Evolutionary conservation across 2,329 filamentous ascomycete genomes (phyloP).

Genomic region (Arthrobotrys sphaeroides): DNA sequence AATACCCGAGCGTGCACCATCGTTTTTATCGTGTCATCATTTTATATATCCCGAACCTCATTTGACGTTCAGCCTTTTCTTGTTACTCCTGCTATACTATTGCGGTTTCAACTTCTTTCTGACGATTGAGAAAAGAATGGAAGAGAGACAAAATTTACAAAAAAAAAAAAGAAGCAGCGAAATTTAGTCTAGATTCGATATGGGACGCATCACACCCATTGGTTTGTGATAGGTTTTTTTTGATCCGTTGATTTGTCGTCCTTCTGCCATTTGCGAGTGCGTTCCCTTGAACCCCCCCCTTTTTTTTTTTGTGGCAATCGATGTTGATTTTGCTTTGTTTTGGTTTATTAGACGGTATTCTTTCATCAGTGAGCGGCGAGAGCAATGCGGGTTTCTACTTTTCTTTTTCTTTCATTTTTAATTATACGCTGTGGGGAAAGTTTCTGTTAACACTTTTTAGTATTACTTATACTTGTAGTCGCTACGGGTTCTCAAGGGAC

Average conservation of each 20-base stretch:
- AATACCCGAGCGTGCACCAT: conserved; percentile 53
- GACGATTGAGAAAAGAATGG: conserved; percentile 15
- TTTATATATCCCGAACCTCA: conserved; percentile 28
- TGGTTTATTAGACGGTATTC: conserved; percentile 52
- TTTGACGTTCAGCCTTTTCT: conserved; percentile 20
- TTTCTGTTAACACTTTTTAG: not conserved
- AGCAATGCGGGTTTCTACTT: conserved; percentile 35
- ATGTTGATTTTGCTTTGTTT: conserved; percentile 7
- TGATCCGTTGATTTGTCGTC: not conserved
- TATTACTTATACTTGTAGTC: conserved; percentile 23
- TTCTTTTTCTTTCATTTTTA: conserved; percentile 12
- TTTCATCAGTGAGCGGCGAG: conserved; percentile 54
- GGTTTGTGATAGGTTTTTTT: conserved; percentile 17
- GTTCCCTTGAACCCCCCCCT: too few species aligned
- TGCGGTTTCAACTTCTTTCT: conserved; percentile 6
- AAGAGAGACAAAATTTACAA: conserved; percentile 31
- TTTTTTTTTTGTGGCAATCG: conserved; percentile 23
- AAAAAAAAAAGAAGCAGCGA: conserved; percentile 39
- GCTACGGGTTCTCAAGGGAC: not conserved
- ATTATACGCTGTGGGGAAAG: not conserved
- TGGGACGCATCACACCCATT: conserved; percentile 25
- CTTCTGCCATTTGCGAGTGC: conserved; percentile 10
- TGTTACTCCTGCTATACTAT: conserved; percentile 34
- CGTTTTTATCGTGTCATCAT: conserved; percentile 14
- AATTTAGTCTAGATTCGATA: conserved; percentile 27